These are phyloP conservation scores for Pleurotus ostreatus DNA, from an alignment of 768 basidiomycete genomes.

Conservation along the genomic window DNA sequence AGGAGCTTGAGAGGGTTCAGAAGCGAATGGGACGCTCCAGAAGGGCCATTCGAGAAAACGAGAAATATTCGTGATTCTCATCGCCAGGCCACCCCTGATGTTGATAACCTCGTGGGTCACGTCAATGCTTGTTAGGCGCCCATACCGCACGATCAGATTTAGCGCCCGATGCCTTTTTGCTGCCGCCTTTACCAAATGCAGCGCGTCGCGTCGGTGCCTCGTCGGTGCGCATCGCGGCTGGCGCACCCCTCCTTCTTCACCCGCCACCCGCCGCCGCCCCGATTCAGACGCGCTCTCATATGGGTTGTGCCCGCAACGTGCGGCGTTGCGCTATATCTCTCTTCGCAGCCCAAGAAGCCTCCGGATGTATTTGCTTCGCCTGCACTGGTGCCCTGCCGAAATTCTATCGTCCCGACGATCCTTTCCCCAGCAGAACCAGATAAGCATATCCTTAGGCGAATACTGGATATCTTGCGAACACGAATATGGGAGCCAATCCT, in stretches of 20 bases:
- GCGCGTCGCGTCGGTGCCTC: background rate
- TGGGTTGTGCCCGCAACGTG: slow-evolving; percentile 60
- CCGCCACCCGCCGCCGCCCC: slow-evolving; percentile 24
- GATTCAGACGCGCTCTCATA: slow-evolving; percentile 28
- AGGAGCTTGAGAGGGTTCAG: background rate
- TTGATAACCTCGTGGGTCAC: background rate
- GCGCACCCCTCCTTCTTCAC: slow-evolving; percentile 31
- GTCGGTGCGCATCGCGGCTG: slow-evolving; percentile 14
- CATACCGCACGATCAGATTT: no score
- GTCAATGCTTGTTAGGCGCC: background rate
- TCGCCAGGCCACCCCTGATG: background rate
- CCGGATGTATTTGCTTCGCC: slow-evolving; percentile 48
- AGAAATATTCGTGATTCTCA: background rate
- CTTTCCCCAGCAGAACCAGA: slow-evolving; percentile 68
- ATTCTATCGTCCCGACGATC: slow-evolving; percentile 34
- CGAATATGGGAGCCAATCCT: slow-evolving; percentile 81
- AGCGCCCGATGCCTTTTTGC: no score
- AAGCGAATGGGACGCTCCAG: background rate
- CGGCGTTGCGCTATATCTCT: slow-evolving; percentile 47
- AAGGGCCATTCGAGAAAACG: background rate
- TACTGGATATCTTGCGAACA: slow-evolving; percentile 45
- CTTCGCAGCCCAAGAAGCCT: slow-evolving; percentile 34
- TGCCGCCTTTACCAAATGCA: no score
- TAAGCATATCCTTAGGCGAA: slow-evolving; percentile 37
- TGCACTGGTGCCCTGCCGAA: slow-evolving; percentile 37